Evolutionary conservation across 2,329 filamentous ascomycete species (phyloP).

Genomic region (Fusarium albosuccineum): DNA sequence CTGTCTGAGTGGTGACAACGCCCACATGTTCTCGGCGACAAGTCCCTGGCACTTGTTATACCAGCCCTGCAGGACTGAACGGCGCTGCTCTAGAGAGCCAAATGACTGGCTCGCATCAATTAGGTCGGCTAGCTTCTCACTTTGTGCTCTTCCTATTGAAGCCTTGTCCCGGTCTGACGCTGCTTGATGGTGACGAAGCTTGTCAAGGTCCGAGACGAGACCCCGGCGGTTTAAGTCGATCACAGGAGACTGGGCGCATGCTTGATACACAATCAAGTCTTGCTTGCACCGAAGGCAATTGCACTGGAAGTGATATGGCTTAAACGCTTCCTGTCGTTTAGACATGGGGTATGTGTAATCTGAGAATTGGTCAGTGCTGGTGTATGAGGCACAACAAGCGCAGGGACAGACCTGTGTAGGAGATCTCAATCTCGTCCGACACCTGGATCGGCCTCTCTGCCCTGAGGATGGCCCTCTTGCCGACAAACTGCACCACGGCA

Average conservation of each 20-base stretch:
- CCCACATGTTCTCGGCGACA: constrained; percentile 55
- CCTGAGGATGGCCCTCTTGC: constrained; percentile 63
- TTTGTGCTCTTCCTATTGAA: constrained; percentile 28
- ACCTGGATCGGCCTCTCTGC: constrained; percentile 62
- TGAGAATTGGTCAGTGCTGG: constrained; percentile 42
- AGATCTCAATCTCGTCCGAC: constrained; percentile 71
- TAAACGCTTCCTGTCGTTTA: constrained; percentile 58
- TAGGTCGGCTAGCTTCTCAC: constrained; percentile 47
- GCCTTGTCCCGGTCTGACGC: constrained; percentile 33
- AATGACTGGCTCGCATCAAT: constrained; percentile 42
- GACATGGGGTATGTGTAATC: constrained; percentile 62
- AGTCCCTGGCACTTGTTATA: constrained; percentile 45
- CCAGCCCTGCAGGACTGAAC: constrained; percentile 32
- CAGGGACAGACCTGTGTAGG: constrained; percentile 66
- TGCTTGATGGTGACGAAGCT: constrained; percentile 47
- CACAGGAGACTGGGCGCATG: constrained; percentile 57
- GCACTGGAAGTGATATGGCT: constrained; percentile 67
- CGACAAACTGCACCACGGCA: constrained; percentile 68
- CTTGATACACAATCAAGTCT: constrained; percentile 68
- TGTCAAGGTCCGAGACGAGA: constrained; percentile 56
- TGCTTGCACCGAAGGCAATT: constrained; percentile 62
- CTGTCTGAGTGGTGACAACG: constrained; percentile 62
- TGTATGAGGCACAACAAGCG: background rate
- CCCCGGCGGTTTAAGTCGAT: constrained; percentile 61
- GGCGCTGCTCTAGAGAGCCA: constrained; percentile 47